phyloP scores from a whole-genome alignment of 192 early-diverging fungal genomes.

The Neocallimastix lanati region DNA sequence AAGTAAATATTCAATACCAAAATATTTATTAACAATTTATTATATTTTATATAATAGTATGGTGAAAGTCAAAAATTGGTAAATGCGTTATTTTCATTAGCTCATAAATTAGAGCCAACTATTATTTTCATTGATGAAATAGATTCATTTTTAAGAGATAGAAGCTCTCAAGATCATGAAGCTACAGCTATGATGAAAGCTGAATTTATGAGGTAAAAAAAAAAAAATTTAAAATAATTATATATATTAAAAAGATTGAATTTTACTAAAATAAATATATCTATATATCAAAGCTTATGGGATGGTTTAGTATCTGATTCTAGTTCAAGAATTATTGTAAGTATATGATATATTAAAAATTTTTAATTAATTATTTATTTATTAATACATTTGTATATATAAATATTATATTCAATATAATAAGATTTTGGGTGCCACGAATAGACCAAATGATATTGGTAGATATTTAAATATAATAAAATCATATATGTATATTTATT shows the following conservation, averaged over 20 bases:
- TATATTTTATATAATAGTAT: too few relatives aligned
- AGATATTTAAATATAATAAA: background rate
- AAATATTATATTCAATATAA: background rate
- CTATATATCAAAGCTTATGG: constrained; percentile 51
- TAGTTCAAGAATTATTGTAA: constrained; percentile 13
- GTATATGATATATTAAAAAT: background rate
- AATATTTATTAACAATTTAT: too few relatives aligned
- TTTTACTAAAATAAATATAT: constrained; percentile 4
- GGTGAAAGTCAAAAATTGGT: constrained; percentile 92
- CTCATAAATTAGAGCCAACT: constrained; percentile 78
- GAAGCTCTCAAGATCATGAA: constrained; percentile 77
- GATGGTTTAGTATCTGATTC: constrained; percentile 75
- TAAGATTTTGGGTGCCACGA: constrained; percentile 77
- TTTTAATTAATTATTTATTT: too few relatives aligned
- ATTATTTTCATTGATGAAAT: constrained; percentile 99
- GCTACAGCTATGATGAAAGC: constrained; percentile 98
- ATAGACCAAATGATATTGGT: constrained; percentile 84
- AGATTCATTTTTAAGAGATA: constrained; percentile 86
- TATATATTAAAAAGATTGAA: constrained; percentile 1
- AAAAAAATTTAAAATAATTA: background rate
- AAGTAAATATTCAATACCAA: too few relatives aligned
- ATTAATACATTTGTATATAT: too few relatives aligned
- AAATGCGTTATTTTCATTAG: constrained; percentile 79
- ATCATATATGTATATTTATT: too few relatives aligned
- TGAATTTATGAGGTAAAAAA: constrained; percentile 72